Evolutionary conservation across 2,329 filamentous ascomycete species (phyloP), one percentile per base, ranked within the genome.

Genomic region (Fusarium succisae): DNA sequence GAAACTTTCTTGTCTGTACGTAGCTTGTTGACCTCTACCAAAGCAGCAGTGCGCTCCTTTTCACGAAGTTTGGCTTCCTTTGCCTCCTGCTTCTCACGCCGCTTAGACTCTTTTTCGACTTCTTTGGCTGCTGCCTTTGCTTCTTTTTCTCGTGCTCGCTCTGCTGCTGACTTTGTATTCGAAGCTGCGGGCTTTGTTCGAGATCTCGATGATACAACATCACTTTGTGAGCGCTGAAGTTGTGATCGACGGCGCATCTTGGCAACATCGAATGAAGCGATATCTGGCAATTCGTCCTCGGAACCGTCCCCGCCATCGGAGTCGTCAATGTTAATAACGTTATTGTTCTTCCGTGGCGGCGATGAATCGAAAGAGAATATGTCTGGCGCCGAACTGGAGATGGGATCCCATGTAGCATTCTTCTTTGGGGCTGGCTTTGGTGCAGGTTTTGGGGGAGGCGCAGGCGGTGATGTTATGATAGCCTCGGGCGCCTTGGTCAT

Each of bases 1-100:
- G 93, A 92, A 1, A 91, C 84, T 75, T 93, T 94, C 82, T 94
- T 94, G 82, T 94, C 91, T 0, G 89, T 90, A 58, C 90, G 90
- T 15, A 91, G 83, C 77, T 92, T 94, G 82, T 96, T 96, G 47
- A 91, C 92, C 71, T 93, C 91, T 7, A 90, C 90, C 28, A 95
- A 82, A 13, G 93, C 92, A 12, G 89, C 88, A 17, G 89, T 90
- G 7, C 86, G 85, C 72, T 91, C 88, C 76, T 92, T 94, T 73
- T 94, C 90, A 12, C 84, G 82, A 0, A 86, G 87, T 72, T 89
- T 92, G 57, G 89, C 86, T 63, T 91, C 90, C 76, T 90, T 93
- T 55, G 87, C 87, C 1, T 85, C 82, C 62, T 91, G 87, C 55
- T 87, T 91, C 65, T 91, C 89, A 7, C 83, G 81, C 43, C 88